Evolutionary conservation across 83 land plant species (phyloP), one percentile per base, ranked within the genome.

Genomic region (Thuja plicata): DNA sequence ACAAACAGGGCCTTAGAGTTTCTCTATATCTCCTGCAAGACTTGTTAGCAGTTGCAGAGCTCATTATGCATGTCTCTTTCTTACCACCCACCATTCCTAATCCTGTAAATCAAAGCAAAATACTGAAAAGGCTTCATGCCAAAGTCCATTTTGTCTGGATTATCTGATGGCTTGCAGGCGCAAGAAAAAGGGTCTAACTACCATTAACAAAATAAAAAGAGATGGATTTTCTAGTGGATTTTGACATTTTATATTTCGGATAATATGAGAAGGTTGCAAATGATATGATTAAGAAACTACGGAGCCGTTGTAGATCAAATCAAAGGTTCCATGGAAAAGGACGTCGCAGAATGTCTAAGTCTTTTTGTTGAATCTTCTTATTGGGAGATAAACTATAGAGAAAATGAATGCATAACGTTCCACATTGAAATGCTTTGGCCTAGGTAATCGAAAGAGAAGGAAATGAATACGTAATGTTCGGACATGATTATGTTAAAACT

Each of bases 41-140:
- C 38, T 32, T 32, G 78, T 34, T 34, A 74, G 38, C 78, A 74
- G 78, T 74, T 32, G 78, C 78, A 74, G 78, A 52, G 38, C 35
- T 73, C 77, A 73, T 73, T 37, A 73, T 73, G 35, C 38, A 10
- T 3, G 78, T 74, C 38, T 74, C 38, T 74, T 34, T 74, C 78
- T 74, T 74, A 34, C 78, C 13, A 74, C 78, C 78, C 38, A 74
- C 78, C 78, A 34, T 74, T 74, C 78, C 78, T 74, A 74, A 74
- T 34, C 78, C 5, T 74, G 71, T 66, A 8, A 66, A 66, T 66
- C 71, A 66, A 37, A 10, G 78, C 17, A 74, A 32, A 21, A 74
- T 35, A 34, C 78, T 74, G 17, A 74, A 74, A 74, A 74, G 78
- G 38, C 38, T 4, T 35, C 35, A 13, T 34, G 78, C 35, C 17